phyloP scores from a whole-genome alignment of 352 stramenopile genomes.

The Globisporangium nagaii region DNA sequence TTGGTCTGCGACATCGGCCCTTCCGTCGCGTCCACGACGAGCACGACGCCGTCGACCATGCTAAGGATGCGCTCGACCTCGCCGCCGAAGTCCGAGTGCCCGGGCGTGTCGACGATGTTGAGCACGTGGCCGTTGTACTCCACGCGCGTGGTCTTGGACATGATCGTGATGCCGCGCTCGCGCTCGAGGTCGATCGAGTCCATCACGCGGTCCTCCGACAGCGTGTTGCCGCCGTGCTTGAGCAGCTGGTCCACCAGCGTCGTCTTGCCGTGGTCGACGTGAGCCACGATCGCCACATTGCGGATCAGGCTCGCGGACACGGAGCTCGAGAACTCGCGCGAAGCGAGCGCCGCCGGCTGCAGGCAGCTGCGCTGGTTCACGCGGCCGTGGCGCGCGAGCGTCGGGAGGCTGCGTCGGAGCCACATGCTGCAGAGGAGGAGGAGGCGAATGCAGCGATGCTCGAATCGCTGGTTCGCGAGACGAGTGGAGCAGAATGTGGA shows the following conservation, averaged over 20 bases:
- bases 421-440: constrained; percentile 31
- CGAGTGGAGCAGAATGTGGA: constrained; percentile 7
- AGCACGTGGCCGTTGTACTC: constrained; percentile 93
- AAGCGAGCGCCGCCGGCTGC: constrained; percentile 8
- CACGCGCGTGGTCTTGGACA: constrained; percentile 97
- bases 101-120: constrained; percentile 98
- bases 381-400: constrained; percentile 35
- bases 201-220: constrained; percentile 93
- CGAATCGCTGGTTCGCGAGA: not conserved
- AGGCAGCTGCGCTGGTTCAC: constrained; percentile 17
- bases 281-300: constrained; percentile 90
- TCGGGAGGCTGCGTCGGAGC: constrained; percentile 47
- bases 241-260: constrained; percentile 98
- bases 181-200: constrained; percentile 98
- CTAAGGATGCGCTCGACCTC: constrained; percentile 97
- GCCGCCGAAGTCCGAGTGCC: constrained; percentile 98
- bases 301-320: constrained; percentile 58
- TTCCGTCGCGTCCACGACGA: constrained; percentile 97
- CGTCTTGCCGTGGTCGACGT: constrained; percentile 99
- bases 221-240: constrained; percentile 90
- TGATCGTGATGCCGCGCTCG: constrained; percentile 99
- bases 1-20: constrained; percentile 98
- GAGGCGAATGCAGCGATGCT: not conserved
- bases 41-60: constrained; percentile 96
- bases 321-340: constrained; percentile 39